A percentile compares a stretch with the other conserved stretches of the same genome.
Evolutionary conservation across 2,329 filamentous ascomycete species (phyloP).

Genomic region (Aspergillus transmontanensis): DNA sequence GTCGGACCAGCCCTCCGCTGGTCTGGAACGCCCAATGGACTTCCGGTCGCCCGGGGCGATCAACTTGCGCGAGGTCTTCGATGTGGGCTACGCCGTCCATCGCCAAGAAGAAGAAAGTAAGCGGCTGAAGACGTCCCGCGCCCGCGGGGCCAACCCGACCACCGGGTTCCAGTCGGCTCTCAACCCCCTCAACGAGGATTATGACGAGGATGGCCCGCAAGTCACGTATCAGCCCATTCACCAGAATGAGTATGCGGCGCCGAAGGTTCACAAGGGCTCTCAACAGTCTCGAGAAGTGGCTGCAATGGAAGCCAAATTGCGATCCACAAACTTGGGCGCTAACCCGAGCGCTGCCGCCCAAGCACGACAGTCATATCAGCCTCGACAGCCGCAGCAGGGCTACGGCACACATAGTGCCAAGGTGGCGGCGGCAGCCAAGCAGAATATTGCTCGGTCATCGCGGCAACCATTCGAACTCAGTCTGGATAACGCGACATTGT

Average conservation of each 20-base stretch:
- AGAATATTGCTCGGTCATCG: slow-evolving; percentile 72
- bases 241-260: slow-evolving; percentile 47
- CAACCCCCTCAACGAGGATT: slow-evolving; percentile 66
- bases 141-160: slow-evolving; percentile 56
- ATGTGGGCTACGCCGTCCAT: slow-evolving; percentile 97
- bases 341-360: slow-evolving; percentile 60
- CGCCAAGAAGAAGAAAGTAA: slow-evolving; percentile 95
- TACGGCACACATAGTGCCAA: slow-evolving; percentile 88
- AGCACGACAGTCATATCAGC: slow-evolving; percentile 59
- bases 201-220: slow-evolving; percentile 60
- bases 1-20: slow-evolving; percentile 57
- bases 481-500: slow-evolving; percentile 83
- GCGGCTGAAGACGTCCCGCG: slow-evolving; percentile 78
- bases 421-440: slow-evolving; percentile 79
- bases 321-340: slow-evolving; percentile 70
- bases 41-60: slow-evolving; percentile 95
- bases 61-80: slow-evolving; percentile 95
- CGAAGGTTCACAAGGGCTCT: slow-evolving; percentile 67
- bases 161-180: slow-evolving; percentile 65
- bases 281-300: slow-evolving; percentile 63
- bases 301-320: slow-evolving; percentile 83
- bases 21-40: slow-evolving; percentile 72
- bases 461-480: slow-evolving; percentile 90
- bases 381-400: slow-evolving; percentile 57
- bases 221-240: slow-evolving; percentile 19